A percentile compares a stretch with the other conserved stretches of the same genome.
Conservation (phyloP, 2,329 filamentous ascomycete species). For the Aureobasidium pullulans region DNA sequence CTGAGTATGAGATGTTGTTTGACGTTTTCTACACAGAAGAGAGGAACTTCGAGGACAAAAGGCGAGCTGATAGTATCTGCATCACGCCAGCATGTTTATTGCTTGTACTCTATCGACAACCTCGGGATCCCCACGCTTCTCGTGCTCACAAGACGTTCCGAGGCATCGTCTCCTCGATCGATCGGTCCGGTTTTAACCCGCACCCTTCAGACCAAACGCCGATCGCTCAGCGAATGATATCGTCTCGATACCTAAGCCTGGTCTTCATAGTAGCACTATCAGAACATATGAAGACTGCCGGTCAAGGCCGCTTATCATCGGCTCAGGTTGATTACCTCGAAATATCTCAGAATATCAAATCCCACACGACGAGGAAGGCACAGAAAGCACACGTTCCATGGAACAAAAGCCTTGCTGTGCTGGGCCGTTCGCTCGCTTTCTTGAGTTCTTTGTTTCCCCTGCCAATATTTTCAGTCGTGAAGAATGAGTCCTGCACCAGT, state of each 20-base stretch:
- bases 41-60: neutral
- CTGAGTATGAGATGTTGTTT: neutral
- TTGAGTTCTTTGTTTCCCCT: conserved; percentile 88
- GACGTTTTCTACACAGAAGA: neutral
- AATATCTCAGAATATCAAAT: conserved; percentile 36
- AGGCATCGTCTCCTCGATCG: neutral
- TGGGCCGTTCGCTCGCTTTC: conserved; percentile 57
- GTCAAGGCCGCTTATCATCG: neutral
- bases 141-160: neutral
- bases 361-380: conserved; percentile 41
- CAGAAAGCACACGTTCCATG: conserved; percentile 41
- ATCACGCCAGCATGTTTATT: neutral
- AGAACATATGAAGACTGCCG: neutral
- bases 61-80: neutral
- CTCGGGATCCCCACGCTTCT: conserved; percentile 5
- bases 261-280: no score
- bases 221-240: neutral
- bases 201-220: neutral
- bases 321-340: neutral
- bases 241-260: neutral
- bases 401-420: conserved; percentile 43
- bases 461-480: conserved; percentile 78
- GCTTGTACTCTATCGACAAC: conserved; percentile 1
- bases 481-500: conserved; percentile 73
- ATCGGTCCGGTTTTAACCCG: neutral